Evolutionary conservation across 2,329 filamentous ascomycete species (phyloP), one percentile per base, ranked within the genome.

Genomic region (Fusarium xylarioides): DNA sequence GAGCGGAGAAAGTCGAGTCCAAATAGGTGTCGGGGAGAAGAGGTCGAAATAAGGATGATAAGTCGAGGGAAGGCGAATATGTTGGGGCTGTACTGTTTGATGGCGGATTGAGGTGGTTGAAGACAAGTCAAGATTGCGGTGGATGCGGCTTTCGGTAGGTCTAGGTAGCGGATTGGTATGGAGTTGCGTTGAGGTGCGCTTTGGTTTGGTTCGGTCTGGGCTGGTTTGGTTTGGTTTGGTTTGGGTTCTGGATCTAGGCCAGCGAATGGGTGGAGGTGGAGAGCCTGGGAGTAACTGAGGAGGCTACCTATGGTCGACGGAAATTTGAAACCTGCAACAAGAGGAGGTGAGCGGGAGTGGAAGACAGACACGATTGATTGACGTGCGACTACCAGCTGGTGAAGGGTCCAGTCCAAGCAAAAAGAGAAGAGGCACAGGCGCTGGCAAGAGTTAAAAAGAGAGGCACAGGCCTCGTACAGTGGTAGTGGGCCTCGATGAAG

Each of bases 161-260:
- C 32, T n/a, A 68, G 68, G 67, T 71, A 63, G 66, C 67, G 61
- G 70, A 70, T 73, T 61, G 70, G 71, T 74, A 74, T 74, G 62
- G 71, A 73, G 70, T 67, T 71, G 63, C 56, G 71, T 65, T 30
- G 50, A 42, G 59, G 34, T 44, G 59, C 59, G 64, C 46, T 65
- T 63, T 68, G 64, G 54, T 63, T 46, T 63, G 35, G 62, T 40
- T 66, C 26, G 56, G 64, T 43, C n/a, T 68, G 63, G 44, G 50
- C 42, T 68, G 26, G 26, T 26, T 26, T 26, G 63, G 38, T 52
- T 26, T 26, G 63, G 38, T 52, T 37, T 53, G 43, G 63, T 42
- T 67, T 44, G 50, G 65, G 47, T 53, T 67, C 42, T 68, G 65
- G 55, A 19, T 62, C 61, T 67, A 43, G 66, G 61, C 65, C 70